Percentiles rank a stretch among this genome's conserved stretches.
These are phyloP conservation scores for Monosporascus sp. DNA, from an alignment of 2,329 filamentous ascomycete genomes.

Conservation along the genomic window DNA sequence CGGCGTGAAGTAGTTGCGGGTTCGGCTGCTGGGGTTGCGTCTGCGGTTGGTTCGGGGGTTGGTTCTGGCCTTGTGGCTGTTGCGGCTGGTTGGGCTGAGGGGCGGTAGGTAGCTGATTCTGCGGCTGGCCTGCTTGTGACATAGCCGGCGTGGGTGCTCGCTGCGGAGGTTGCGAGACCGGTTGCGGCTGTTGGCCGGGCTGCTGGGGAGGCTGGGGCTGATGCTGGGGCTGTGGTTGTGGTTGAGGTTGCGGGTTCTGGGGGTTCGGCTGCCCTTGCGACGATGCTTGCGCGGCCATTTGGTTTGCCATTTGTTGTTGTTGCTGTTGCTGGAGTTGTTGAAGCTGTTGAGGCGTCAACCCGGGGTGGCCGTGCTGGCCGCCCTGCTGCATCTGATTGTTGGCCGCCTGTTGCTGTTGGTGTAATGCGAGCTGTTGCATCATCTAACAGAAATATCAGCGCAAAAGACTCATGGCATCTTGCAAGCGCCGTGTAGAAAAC, in stretches of 20 bases:
- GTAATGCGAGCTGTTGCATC: conserved; percentile 29
- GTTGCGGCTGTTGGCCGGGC: conserved; percentile 29
- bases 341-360: conserved; percentile 36
- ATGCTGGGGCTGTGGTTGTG: conserved; percentile 21
- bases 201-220: conserved; percentile 31
- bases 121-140: conserved; percentile 34
- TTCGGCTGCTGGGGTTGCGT: conserved; percentile 23
- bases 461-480: not conserved
- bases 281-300: conserved; percentile 34
- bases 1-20: conserved; percentile 27
- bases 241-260: conserved; percentile 31
- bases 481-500: not conserved
- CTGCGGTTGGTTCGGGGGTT: conserved; percentile 23
- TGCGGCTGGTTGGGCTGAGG: conserved; percentile 27
- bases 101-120: conserved; percentile 26
- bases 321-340: conserved; percentile 33
- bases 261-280: conserved; percentile 35
- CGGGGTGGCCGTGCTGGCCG: conserved; percentile 28
- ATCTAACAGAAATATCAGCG: conserved; percentile 9
- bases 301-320: conserved; percentile 31
- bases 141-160: conserved; percentile 22
- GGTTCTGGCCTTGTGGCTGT: conserved; percentile 22
- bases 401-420: conserved; percentile 36
- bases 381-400: conserved; percentile 37
- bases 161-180: conserved; percentile 21